Evolutionary conservation across 139 green algal species (phyloP).

Genomic region (Choricystis sp.): DNA sequence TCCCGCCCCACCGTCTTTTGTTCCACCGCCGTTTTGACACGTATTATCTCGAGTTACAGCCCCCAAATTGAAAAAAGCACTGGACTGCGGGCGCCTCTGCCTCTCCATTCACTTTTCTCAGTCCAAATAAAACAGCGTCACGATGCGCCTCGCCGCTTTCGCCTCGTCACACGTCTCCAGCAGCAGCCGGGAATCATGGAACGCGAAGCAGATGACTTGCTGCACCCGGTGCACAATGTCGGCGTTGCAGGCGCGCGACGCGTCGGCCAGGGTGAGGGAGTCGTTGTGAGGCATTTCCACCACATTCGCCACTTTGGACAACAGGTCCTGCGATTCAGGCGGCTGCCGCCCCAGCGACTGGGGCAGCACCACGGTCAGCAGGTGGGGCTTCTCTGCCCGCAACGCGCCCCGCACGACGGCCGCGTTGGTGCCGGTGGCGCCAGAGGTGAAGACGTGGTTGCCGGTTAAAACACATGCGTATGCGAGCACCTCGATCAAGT

Average conservation of each 20-base stretch:
- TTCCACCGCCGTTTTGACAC: too few relatives aligned
- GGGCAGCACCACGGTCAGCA: slow-evolving; percentile 92
- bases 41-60: too few relatives aligned
- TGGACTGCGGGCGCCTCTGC: too few relatives aligned
- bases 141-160: slow-evolving; percentile 70
- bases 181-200: slow-evolving; percentile 86
- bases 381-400: slow-evolving; percentile 74
- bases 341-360: slow-evolving; percentile 77
- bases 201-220: slow-evolving; percentile 93
- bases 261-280: slow-evolving; percentile 65
- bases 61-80: too few relatives aligned
- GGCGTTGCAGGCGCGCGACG: slow-evolving; percentile 81
- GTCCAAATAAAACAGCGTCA: slow-evolving; percentile 92
- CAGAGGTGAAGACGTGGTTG: slow-evolving; percentile 95
- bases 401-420: slow-evolving; percentile 92
- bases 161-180: slow-evolving; percentile 88
- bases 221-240: slow-evolving; percentile 84
- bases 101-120: slow-evolving; percentile 18
- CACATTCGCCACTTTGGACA: slow-evolving; percentile 73
- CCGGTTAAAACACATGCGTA: slow-evolving; percentile 93
- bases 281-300: slow-evolving; percentile 92
- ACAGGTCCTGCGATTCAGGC: slow-evolving; percentile 79
- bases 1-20: too few relatives aligned
- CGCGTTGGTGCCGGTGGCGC: slow-evolving; percentile 90
- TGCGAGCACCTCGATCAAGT: slow-evolving; percentile 92